These are phyloP conservation scores for Neonectria sp. DNA, from an alignment of 2,329 filamentous ascomycete species.

Conservation along the genomic window DNA sequence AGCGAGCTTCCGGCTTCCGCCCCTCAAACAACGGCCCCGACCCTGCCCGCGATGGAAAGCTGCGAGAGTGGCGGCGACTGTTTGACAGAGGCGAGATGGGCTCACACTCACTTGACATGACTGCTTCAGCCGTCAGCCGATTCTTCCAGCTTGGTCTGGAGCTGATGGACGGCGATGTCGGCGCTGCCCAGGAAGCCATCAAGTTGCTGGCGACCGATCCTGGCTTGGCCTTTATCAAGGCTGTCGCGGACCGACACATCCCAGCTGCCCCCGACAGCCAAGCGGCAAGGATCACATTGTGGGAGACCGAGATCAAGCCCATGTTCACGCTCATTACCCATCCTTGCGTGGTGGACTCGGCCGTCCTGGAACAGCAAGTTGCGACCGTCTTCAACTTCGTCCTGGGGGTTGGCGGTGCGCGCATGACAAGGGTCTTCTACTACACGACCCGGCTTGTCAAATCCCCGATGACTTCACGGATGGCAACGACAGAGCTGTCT, in stretches of 20 bases:
- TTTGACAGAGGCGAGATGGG: slow-evolving; percentile 22
- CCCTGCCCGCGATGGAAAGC: slow-evolving; percentile 32
- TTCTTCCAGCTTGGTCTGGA: slow-evolving; percentile 40
- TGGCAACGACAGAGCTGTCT: slow-evolving; percentile 47
- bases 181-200: slow-evolving; percentile 38
- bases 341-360: slow-evolving; percentile 52
- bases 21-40: neutral
- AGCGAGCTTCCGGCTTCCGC: neutral
- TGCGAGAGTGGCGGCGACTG: slow-evolving; percentile 38
- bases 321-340: slow-evolving; percentile 56
- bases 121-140: slow-evolving; percentile 7
- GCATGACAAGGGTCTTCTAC: slow-evolving; percentile 52
- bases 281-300: neutral
- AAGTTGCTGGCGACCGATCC: slow-evolving; percentile 46
- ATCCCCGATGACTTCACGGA: slow-evolving; percentile 33
- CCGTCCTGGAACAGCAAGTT: slow-evolving; percentile 57
- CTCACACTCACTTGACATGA: neutral
- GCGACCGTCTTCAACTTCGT: slow-evolving; percentile 54
- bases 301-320: slow-evolving; percentile 33
- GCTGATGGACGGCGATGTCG: slow-evolving; percentile 40
- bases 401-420: slow-evolving; percentile 51
- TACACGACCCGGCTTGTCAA: slow-evolving; percentile 47
- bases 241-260: slow-evolving; percentile 45
- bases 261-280: slow-evolving; percentile 40
- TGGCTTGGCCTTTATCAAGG: slow-evolving; percentile 48